Evolutionary conservation across 495 filamentous ascomycete genomes (phyloP), one percentile per base, ranked within the genome.

Genomic region (Penicillium dipodomyicola): DNA sequence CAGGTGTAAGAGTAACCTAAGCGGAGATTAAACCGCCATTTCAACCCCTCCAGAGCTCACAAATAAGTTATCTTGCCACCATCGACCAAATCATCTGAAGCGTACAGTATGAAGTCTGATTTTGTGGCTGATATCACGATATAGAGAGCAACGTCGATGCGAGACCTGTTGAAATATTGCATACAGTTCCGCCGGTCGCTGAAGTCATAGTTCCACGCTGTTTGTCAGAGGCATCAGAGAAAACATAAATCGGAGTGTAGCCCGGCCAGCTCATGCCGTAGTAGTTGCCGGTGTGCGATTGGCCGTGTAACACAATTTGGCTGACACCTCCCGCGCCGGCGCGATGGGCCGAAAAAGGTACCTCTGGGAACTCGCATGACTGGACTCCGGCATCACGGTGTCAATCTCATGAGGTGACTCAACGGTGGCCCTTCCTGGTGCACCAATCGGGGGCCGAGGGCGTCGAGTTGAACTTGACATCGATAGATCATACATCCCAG

Each of bases 251-350:
- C 0, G 80, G 60, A 29, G 76, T 77, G 57, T 75, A 79, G 2
- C 78, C 77, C 0, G 77, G 76, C 76, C 79, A 82, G 0, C 72
- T 78, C 0, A 74, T 80, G 10, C 67, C 68, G 4, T 55, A 55
- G 52, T 76, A 77, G 9, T 71, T 58, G 1, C 72, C 75, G 3
- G 68, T 67, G 39, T 76, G 78, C 1, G 76, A 51, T 29, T 72
- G 68, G 6, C 78, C 80, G 54, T 82, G 80, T 10, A 80, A 56
- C 0, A 80, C 73, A 17, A 78, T 54, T 54, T 70, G 72, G 58
- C 77, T 80, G 11, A 80, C 67, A 11, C 75, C 75, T 6, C 68
- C 77, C 2, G 66, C 69, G 12, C 75, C 61, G 0, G 72, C 70
- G 12, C 72, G 61, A 25, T 65, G 68, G n/a, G 75, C 56, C 3